A percentile compares a stretch with the other conserved stretches of the same genome.
Evolutionary conservation across 768 basidiomycete species (phyloP).

Genomic region (Termitomyces heimii): DNA sequence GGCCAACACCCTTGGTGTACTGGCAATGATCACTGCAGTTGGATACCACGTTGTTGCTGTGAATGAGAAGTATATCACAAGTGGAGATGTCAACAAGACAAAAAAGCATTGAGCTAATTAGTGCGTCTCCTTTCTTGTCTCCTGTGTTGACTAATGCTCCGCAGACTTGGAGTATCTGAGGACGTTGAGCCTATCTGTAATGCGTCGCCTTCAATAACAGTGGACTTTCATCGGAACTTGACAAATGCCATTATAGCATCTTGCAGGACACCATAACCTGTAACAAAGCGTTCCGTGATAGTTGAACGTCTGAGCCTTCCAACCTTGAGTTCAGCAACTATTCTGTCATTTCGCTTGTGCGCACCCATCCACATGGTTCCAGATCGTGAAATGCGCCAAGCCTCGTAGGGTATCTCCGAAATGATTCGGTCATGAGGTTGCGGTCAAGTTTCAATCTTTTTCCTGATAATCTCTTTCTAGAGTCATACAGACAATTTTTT

Average conservation of each 20-base stretch:
- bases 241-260: too few relatives aligned
- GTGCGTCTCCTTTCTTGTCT: not conserved
- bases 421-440: not conserved
- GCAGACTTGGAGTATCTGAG: too few relatives aligned
- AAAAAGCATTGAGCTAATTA: slow-evolving; percentile 11
- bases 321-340: not conserved
- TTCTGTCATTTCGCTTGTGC: not conserved
- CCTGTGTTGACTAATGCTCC: not conserved
- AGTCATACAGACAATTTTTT: not conserved
- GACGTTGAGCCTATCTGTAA: not conserved
- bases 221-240: too few relatives aligned
- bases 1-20: slow-evolving; percentile 75
- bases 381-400: not conserved
- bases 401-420: not conserved
- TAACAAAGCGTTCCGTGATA: not conserved
- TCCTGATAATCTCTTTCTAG: not conserved
- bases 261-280: not conserved
- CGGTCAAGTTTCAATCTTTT: not conserved
- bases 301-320: not conserved
- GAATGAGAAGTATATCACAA: slow-evolving; percentile 47
- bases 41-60: slow-evolving; percentile 89
- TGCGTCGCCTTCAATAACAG: not conserved
- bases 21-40: slow-evolving; percentile 85
- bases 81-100: slow-evolving; percentile 16
- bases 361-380: not conserved